phyloP scores from a whole-genome alignment of 768 basidiomycete genomes.

The Strobilomyces dryophilus region DNA sequence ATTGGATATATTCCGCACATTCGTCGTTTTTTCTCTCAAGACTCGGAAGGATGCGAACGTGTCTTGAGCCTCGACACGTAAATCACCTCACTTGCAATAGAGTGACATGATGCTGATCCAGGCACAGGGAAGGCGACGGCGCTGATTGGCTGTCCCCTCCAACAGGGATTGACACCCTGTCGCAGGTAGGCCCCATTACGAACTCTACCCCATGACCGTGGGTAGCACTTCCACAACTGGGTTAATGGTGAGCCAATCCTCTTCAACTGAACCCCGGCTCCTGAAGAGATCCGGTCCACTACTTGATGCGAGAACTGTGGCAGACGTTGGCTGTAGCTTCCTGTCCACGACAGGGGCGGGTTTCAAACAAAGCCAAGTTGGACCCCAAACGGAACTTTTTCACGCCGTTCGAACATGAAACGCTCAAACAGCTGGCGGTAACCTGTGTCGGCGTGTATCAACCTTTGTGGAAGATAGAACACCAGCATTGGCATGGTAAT shows the following conservation, averaged over 20 bases:
- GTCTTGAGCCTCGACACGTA: neutral
- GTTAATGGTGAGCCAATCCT: too few species aligned
- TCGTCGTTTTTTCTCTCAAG: slow-evolving; percentile 14
- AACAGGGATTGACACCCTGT: neutral
- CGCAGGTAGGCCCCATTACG: neutral
- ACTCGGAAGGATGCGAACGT: neutral
- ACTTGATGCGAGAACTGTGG: neutral
- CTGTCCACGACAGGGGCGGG: neutral
- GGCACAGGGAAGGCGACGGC: neutral
- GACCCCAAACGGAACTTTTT: neutral
- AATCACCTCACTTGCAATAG: neutral
- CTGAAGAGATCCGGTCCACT: neutral
- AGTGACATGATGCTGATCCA: neutral
- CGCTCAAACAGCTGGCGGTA: neutral
- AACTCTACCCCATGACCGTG: slow-evolving; percentile 8
- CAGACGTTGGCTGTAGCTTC: neutral
- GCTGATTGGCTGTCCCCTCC: neutral
- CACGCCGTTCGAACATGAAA: neutral
- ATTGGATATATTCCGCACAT: slow-evolving; percentile 20
- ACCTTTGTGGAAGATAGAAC: neutral
- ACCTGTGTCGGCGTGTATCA: neutral
- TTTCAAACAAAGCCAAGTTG: too few species aligned
- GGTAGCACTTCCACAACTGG: slow-evolving; percentile 1
- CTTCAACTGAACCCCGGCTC: too few species aligned
- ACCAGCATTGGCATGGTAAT: slow-evolving; percentile 1